Evolutionary conservation across 1,284 basidiomycete genomes (phyloP).

Genomic region (Mycosarcoma mackinlayi): DNA sequence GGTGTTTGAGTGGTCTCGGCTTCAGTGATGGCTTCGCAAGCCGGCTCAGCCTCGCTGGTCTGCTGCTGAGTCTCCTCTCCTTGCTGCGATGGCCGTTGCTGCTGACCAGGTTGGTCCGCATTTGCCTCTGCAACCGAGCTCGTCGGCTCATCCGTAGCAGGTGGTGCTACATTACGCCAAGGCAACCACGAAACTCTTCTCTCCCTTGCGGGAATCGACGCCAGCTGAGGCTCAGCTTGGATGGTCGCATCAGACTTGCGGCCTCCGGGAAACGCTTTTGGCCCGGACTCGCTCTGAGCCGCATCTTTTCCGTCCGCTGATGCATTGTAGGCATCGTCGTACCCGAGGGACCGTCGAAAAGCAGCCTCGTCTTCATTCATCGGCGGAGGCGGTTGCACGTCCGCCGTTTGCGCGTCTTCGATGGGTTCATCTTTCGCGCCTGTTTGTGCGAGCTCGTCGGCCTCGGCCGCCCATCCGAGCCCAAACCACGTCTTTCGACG

Average conservation of each 20-base stretch:
- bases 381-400: constrained; percentile 33
- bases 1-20: background rate
- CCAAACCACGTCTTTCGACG: constrained; percentile 48
- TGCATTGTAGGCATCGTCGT: constrained; percentile 12
- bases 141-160: background rate
- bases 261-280: constrained; percentile 14
- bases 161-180: constrained; percentile 33
- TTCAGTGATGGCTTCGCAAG: background rate
- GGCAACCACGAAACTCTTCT: constrained; percentile 39
- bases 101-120: background rate
- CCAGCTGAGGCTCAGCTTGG: constrained; percentile 4
- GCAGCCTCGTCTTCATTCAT: constrained; percentile 53
- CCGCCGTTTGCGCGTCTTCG: background rate
- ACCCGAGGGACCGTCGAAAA: constrained; percentile 41
- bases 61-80: background rate
- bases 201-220: constrained; percentile 11
- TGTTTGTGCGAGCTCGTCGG: background rate
- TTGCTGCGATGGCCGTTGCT: background rate
- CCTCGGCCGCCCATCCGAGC: constrained; percentile 18
- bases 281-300: background rate
- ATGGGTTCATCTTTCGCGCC: constrained; percentile 3
- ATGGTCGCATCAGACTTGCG: constrained; percentile 29
- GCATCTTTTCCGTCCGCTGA: background rate
- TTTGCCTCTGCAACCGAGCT: background rate
- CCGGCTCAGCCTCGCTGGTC: background rate